These are phyloP conservation scores for Cucumis sativus DNA, from an alignment of 306 rosid genomes.

Conservation along the genomic window Cucumber_9930_V3 NC_026657.2:36644001-36644500, in stretches of 20 bases:
- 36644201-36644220: slow-evolving; percentile 83
- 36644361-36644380: neutral
- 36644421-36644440: neutral
- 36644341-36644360: neutral
- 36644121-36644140: slow-evolving; percentile 63
- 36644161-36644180: slow-evolving; percentile 56
- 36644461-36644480: neutral
- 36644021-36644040: slow-evolving; percentile 34
- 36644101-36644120: slow-evolving; percentile 56
- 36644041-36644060: slow-evolving; percentile 96
- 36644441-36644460: neutral
- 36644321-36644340: neutral
- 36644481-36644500: neutral
- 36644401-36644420: neutral
- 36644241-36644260: neutral
- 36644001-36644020: neutral
- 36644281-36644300: neutral
- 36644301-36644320: neutral
- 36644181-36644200: slow-evolving; percentile 90
- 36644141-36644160: slow-evolving; percentile 63
- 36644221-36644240: neutral
- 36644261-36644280: neutral
- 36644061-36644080: slow-evolving; percentile 76
- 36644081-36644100: slow-evolving; percentile 81
- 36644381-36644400: neutral